Conservation (phyloP, 345 rosid genomes). For the Rhizophora mangle region DNA sequence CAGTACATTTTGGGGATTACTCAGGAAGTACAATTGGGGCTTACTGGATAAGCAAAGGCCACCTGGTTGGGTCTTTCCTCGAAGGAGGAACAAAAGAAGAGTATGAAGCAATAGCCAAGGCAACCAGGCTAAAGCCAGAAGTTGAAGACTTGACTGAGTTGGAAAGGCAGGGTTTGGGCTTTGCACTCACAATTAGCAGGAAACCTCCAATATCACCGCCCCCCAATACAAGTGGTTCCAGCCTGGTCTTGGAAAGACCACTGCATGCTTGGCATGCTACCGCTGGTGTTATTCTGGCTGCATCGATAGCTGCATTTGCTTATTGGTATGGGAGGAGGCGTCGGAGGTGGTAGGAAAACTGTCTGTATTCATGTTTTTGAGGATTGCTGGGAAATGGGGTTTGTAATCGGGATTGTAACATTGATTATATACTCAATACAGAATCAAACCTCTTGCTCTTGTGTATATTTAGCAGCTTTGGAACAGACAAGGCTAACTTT, state of each 20-base stretch:
- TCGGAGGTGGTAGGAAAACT: conserved; percentile 61
- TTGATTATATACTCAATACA: background rate
- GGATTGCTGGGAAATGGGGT: too few species aligned
- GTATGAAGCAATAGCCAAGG: conserved; percentile 71
- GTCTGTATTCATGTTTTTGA: background rate
- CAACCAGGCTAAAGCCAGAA: conserved; percentile 61
- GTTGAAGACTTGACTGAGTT: conserved; percentile 51
- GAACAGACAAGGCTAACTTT: background rate
- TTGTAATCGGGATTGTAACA: conserved; percentile 26
- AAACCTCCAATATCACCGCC: conserved; percentile 29
- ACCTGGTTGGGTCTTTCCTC: conserved; percentile 81
- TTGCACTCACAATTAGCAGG: conserved; percentile 55
- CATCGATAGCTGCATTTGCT: conserved; percentile 80
- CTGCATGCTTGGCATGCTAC: conserved; percentile 63
- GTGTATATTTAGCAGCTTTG: background rate
- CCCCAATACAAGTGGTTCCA: conserved; percentile 22
- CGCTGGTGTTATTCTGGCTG: conserved; percentile 70
- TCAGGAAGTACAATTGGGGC: conserved; percentile 70
- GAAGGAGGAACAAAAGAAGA: conserved; percentile 96
- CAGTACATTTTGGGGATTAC: conserved; percentile 81
- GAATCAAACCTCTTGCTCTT: background rate
- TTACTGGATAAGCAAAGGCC: conserved; percentile 81
- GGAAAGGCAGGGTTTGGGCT: conserved; percentile 60
- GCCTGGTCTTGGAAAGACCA: conserved; percentile 47
- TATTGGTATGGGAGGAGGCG: conserved; percentile 89